A percentile compares a stretch with the other conserved stretches of the same genome.
Evolutionary conservation across 2,329 filamentous ascomycete genomes (phyloP).

Genomic region (Bipolaris oryzae): DNA sequence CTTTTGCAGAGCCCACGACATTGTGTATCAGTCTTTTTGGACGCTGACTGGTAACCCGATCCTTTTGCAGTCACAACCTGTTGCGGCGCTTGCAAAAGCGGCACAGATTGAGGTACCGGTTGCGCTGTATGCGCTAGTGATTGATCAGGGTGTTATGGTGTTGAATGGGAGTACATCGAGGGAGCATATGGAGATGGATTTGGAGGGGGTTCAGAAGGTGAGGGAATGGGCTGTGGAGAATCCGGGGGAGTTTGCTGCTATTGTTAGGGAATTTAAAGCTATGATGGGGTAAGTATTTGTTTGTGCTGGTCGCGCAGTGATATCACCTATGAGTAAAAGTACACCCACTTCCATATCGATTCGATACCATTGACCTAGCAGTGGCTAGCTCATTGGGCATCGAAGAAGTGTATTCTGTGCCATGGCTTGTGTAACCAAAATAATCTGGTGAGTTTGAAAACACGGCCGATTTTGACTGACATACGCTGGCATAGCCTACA

Average conservation of each 20-base stretch:
- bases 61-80: slow-evolving; percentile 55
- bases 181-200: slow-evolving; percentile 60
- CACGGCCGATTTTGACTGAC: no score
- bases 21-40: slow-evolving; percentile 67
- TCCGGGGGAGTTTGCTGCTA: slow-evolving; percentile 57
- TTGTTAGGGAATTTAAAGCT: slow-evolving; percentile 27
- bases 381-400: no score
- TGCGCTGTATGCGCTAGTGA: slow-evolving; percentile 63
- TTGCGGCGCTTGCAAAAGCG: slow-evolving; percentile 57
- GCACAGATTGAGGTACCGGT: slow-evolving; percentile 53
- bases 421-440: no score
- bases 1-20: slow-evolving; percentile 59
- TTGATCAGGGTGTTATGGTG: slow-evolving; percentile 58
- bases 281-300: not conserved
- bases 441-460: no score
- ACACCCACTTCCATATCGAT: not conserved
- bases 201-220: slow-evolving; percentile 53
- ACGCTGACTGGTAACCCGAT: slow-evolving; percentile 64
- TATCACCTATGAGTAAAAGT: not conserved
- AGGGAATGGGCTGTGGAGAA: slow-evolving; percentile 53
- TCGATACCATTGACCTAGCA: no score
- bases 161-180: slow-evolving; percentile 63
- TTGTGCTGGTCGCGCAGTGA: not conserved
- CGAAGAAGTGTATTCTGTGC: no score
- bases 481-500: no score